Evolutionary conservation across 1,139 yeast genomes (phyloP).

Genomic region (Cylindricascospora bacillispora): DNA sequence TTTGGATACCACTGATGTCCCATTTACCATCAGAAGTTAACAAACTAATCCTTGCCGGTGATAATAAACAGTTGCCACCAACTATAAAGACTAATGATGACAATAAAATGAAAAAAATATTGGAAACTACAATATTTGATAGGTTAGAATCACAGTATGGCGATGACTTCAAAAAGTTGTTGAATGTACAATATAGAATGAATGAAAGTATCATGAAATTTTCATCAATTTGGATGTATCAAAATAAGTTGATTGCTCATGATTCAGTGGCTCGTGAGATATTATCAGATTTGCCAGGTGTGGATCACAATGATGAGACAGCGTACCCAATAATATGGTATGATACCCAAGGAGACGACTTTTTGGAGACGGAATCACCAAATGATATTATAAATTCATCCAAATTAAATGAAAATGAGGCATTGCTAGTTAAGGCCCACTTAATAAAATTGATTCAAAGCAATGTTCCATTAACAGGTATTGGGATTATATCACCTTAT

Average conservation of each 20-base stretch:
- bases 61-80: slow-evolving; percentile 79
- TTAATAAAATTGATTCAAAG: slow-evolving; percentile 34
- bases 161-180: slow-evolving; percentile 38
- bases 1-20: slow-evolving; percentile 85
- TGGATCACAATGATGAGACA: slow-evolving; percentile 34
- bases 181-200: slow-evolving; percentile 83
- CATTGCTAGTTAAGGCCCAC: slow-evolving; percentile 45
- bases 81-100: slow-evolving; percentile 41
- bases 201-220: slow-evolving; percentile 64
- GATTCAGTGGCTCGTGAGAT: slow-evolving; percentile 40
- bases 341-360: slow-evolving; percentile 89
- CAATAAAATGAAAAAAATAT: slow-evolving; percentile 24
- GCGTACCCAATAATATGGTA: slow-evolving; percentile 54
- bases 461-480: slow-evolving; percentile 39
- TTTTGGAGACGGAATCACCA: slow-evolving; percentile 41
- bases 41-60: slow-evolving; percentile 68
- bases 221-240: slow-evolving; percentile 59
- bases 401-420: slow-evolving; percentile 67
- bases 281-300: slow-evolving; percentile 45
- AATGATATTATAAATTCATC: slow-evolving; percentile 31
- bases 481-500: slow-evolving; percentile 84
- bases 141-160: slow-evolving; percentile 46
- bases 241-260: slow-evolving; percentile 50
- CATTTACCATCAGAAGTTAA: slow-evolving; percentile 41
- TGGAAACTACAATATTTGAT: slow-evolving; percentile 69